Base-by-base conservation (phyloP, 306 rosid genomes). In the Calophaca sinica region DNA sequence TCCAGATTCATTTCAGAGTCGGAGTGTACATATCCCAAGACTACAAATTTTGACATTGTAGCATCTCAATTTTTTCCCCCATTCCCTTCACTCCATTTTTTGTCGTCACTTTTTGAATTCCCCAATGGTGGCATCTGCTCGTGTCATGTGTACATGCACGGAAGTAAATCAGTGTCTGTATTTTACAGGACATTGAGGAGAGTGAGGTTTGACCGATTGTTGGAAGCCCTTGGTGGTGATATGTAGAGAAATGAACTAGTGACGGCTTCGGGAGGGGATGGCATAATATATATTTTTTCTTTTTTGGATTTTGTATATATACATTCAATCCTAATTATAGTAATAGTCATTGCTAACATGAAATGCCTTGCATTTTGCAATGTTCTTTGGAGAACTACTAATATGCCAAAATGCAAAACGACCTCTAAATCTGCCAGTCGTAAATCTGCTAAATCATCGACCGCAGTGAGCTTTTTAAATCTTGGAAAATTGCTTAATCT, bases 1-100 rank as follows among this genome's bases (percentile, higher is more conserved):
- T 45, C 74, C 36, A 55, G 78, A 78, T 79, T 74, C 83, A 60
- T 51, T 72, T 57, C 69, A 59, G 87, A 77, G 73, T 60, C 62
- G 11, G 87, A 78, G 76, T 85, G 88, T 85, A 85, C 81, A 85
- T 85, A 82, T 72, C 10, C 77, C 80, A 74, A 45, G 77, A 70
- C 55, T 42, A 46, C 82, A 79, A 85, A 85, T 85, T 85, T 85
- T 85, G 88, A 71, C 82, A 51, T 71, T 66, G 75, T 75, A 81
- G 75, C 76, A 44, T 79, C 73, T 60, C 62, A 81, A 31, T 77
- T 84, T 81, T 78, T 77, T 57, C 4, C 2, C 72, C 74, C 83
- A 48, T 64, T 41, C 78, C 83, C 79, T 72, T 78, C 75, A 6
- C 50, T 69, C 33, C 51, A 46, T 72, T 77, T 70, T 84, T 81